phyloP scores from a whole-genome alignment of 1,284 basidiomycete species.

The Ceratobasidium sp. region DNA sequence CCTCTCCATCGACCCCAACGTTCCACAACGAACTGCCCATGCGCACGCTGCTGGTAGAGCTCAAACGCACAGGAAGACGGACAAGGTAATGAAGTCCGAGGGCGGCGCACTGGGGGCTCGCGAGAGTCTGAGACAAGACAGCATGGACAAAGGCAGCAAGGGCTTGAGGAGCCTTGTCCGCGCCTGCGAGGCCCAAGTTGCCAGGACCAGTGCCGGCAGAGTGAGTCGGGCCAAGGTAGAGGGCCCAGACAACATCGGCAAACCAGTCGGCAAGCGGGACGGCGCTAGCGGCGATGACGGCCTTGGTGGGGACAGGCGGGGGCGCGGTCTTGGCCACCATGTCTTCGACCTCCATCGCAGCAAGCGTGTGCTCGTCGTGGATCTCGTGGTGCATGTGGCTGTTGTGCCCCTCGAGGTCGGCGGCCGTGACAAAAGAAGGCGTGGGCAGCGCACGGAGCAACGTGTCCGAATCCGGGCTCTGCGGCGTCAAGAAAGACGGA shows the following conservation, averaged over 20 bases:
- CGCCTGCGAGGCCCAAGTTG: constrained; percentile 27
- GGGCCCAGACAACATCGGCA: constrained; percentile 43
- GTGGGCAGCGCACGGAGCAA: constrained; percentile 19
- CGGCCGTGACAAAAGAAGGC: constrained; percentile 25
- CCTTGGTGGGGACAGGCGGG: constrained; percentile 41
- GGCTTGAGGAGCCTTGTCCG: constrained; percentile 35
- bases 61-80: constrained; percentile 34
- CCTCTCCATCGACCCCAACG: constrained; percentile 25
- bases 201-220: constrained; percentile 9
- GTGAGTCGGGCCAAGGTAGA: constrained; percentile 29
- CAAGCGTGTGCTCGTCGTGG: no score
- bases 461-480: constrained; percentile 6
- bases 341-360: constrained; percentile 14
- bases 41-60: background rate
- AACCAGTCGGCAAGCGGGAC: constrained; percentile 45
- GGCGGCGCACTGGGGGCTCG: constrained; percentile 43
- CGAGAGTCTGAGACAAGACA: constrained; percentile 39
- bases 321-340: constrained; percentile 4
- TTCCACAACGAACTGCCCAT: constrained; percentile 12
- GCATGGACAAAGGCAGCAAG: constrained; percentile 41
- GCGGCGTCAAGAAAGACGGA: constrained; percentile 27
- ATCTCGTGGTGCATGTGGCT: no score
- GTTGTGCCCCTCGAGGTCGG: no score
- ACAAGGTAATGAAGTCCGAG: constrained; percentile 43
- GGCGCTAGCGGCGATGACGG: constrained; percentile 42